Evolutionary conservation across 139 green algal species (phyloP).

Genomic region (Eudorina sp.): DNA sequence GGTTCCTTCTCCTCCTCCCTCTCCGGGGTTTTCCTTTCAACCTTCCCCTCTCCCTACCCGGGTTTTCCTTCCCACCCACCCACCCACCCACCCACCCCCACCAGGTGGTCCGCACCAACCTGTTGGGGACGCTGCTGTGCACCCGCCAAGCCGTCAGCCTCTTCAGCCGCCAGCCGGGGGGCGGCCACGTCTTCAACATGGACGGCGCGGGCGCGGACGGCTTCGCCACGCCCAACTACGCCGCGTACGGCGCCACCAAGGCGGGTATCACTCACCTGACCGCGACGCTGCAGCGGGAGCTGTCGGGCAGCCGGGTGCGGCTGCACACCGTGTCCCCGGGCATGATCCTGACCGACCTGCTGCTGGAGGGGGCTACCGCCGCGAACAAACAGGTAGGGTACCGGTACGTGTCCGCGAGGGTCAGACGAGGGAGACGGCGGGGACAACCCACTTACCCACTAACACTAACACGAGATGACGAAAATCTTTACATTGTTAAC

Average conservation of each 20-base stretch:
- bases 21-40: neutral
- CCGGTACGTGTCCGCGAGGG: neutral
- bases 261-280: slow-evolving; percentile 84
- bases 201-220: slow-evolving; percentile 87
- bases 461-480: too few relatives aligned
- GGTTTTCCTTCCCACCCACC: neutral
- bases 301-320: slow-evolving; percentile 41
- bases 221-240: slow-evolving; percentile 83
- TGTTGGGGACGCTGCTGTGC: slow-evolving; percentile 85
- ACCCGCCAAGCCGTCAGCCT: slow-evolving; percentile 61
- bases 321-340: slow-evolving; percentile 84
- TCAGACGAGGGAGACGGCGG: too few relatives aligned
- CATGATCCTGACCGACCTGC: slow-evolving; percentile 94
- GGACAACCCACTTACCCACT: too few relatives aligned
- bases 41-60: neutral
- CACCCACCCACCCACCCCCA: neutral
- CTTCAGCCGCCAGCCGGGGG: slow-evolving; percentile 31
- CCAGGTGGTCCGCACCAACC: slow-evolving; percentile 88
- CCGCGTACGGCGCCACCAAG: slow-evolving; percentile 84
- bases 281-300: slow-evolving; percentile 62
- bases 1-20: neutral
- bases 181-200: slow-evolving; percentile 94
- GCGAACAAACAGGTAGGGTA: slow-evolving; percentile 73
- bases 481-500: too few relatives aligned
- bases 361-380: slow-evolving; percentile 80